Evolutionary conservation across 1,284 basidiomycete genomes (phyloP).

Genomic region (Puccinia triticina): DNA sequence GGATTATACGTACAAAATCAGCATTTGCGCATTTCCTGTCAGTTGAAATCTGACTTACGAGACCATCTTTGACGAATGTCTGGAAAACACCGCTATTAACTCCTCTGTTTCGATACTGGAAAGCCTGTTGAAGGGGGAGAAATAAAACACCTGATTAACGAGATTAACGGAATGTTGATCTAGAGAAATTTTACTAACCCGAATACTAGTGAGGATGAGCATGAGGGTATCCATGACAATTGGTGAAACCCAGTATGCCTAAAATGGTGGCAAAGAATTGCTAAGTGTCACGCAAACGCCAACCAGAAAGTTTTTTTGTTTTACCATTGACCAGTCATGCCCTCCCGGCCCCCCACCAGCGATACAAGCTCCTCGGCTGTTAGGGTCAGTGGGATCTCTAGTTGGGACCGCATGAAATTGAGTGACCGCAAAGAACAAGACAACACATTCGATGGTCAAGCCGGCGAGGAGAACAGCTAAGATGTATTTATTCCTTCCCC

Average conservation of each 20-base stretch:
- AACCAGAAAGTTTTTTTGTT: neutral
- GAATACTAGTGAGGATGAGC: conserved; percentile 44
- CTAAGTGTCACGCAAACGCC: neutral
- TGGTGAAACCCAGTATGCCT: conserved; percentile 52
- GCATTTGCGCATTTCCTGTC: neutral
- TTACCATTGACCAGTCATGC: conserved; percentile 51
- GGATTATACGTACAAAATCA: neutral
- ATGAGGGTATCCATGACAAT: conserved; percentile 51
- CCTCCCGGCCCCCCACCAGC: conserved; percentile 51
- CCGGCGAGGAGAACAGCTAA: conserved; percentile 29
- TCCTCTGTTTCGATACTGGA: conserved; percentile 46
- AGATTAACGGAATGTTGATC: neutral
- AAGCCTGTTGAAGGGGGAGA: conserved; percentile 16
- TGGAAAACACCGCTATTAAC: conserved; percentile 45
- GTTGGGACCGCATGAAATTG: conserved; percentile 47
- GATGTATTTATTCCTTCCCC: conserved; percentile 51
- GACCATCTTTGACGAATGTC: conserved; percentile 49
- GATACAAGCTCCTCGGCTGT: conserved; percentile 50
- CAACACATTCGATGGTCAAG: conserved; percentile 29
- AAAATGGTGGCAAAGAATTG: neutral
- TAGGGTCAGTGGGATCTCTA: conserved; percentile 44
- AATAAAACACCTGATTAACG: neutral
- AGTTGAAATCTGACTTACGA: conserved; percentile 22
- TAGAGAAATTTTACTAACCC: conserved; percentile 7
- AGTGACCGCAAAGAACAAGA: conserved; percentile 46